These are phyloP conservation scores for Ceratobasidium sp. DNA, from an alignment of 1,284 basidiomycete genomes.

Conservation along the genomic window DNA sequence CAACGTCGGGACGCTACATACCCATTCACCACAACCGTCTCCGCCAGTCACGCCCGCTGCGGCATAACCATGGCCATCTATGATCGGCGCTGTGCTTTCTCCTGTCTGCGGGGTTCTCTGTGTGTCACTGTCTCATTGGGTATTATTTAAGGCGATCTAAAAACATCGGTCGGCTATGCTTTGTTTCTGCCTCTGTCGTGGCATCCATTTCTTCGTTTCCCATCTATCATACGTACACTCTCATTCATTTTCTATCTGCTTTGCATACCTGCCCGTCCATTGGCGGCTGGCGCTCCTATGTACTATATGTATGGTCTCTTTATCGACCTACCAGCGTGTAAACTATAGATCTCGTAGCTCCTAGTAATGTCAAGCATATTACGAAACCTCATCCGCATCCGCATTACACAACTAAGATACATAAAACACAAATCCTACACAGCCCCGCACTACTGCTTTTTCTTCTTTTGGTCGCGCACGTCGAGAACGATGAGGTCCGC, in stretches of 20 bases:
- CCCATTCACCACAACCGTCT: constrained; percentile 34
- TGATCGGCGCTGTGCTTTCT: not conserved
- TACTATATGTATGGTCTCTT: constrained; percentile 27
- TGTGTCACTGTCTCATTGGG: not conserved
- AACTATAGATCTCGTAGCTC: constrained; percentile 36
- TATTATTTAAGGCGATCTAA: not conserved
- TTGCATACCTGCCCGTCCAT: no score
- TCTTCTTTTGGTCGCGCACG: constrained; percentile 80
- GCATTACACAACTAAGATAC: constrained; percentile 20
- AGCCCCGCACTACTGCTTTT: constrained; percentile 61
- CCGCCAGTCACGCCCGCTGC: constrained; percentile 34
- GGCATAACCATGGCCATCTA: not conserved
- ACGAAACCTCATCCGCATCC: not conserved
- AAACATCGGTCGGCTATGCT: not conserved
- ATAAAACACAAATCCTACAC: constrained; percentile 26
- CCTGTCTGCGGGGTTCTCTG: not conserved
- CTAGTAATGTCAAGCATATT: constrained; percentile 37
- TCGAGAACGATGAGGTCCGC: constrained; percentile 82
- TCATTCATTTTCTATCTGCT: constrained; percentile 24
- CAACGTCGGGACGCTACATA: constrained; percentile 28
- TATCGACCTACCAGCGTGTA: constrained; percentile 28
- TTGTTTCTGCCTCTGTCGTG: not conserved
- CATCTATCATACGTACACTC: constrained; percentile 26
- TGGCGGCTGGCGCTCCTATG: no score
- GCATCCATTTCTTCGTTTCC: constrained; percentile 17